phyloP scores from a whole-genome alignment of 208 protist species.

The Crithidia acanthocephali region DNA sequence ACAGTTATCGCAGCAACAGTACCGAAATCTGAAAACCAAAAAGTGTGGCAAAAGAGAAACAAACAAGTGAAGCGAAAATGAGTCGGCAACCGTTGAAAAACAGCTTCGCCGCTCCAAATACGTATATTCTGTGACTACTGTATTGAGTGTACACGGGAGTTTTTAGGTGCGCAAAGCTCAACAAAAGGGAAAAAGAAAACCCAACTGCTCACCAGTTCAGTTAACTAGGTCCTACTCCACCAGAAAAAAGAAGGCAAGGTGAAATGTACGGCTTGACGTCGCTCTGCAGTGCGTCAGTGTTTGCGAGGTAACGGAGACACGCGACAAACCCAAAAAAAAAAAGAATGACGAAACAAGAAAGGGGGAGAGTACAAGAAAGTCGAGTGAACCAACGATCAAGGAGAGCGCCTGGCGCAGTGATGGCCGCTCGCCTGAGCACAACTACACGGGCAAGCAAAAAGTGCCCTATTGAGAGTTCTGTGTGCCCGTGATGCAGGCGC shows the following conservation, averaged over 20 bases:
- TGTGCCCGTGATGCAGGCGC: too few species aligned
- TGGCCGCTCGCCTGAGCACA: too few species aligned
- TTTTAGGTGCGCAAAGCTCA: background rate
- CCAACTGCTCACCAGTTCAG: background rate
- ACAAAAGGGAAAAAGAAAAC: background rate
- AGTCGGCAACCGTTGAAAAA: conserved; percentile 19
- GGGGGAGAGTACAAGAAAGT: background rate
- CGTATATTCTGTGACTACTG: background rate
- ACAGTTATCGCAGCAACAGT: too few species aligned
- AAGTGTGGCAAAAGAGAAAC: too few species aligned
- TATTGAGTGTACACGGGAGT: background rate
- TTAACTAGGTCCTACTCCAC: background rate
- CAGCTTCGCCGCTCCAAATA: background rate
- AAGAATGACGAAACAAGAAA: background rate
- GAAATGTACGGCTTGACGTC: background rate
- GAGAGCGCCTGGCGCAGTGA: too few species aligned
- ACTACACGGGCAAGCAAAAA: too few species aligned
- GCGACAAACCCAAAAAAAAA: background rate
- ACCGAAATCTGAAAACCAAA: too few species aligned
- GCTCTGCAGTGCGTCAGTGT: background rate
- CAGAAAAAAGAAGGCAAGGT: background rate
- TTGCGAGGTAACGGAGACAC: background rate
- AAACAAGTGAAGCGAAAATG: too few species aligned
- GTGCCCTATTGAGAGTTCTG: too few species aligned
- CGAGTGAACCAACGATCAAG: too few species aligned